Conservation (phyloP, 768 basidiomycete genomes). For the Leccinellum luteum region DNA sequence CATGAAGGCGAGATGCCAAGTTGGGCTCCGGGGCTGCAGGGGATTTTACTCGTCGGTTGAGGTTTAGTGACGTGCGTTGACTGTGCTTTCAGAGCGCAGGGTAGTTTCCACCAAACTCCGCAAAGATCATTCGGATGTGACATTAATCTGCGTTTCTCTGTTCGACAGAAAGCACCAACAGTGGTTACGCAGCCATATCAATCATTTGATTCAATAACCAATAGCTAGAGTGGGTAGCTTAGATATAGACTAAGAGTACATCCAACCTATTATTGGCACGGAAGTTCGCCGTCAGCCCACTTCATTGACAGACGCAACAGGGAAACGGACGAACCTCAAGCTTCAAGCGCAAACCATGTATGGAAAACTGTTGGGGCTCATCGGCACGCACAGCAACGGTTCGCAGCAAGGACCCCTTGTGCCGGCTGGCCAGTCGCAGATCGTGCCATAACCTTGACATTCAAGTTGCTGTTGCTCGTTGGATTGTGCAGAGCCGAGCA, state of each 20-base stretch:
- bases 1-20: not conserved
- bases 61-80: too few species aligned
- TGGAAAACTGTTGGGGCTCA: conserved; percentile 2
- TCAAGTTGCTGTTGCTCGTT: not conserved
- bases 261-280: not conserved
- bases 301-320: not conserved
- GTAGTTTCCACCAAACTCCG: not conserved
- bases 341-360: conserved; percentile 13
- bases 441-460: not conserved
- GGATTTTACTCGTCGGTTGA: not conserved
- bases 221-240: not conserved
- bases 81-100: not conserved
- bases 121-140: not conserved
- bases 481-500: not conserved
- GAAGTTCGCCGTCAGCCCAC: not conserved
- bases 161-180: not conserved
- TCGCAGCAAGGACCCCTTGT: conserved; percentile 12
- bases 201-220: not conserved
- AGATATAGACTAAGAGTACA: not conserved
- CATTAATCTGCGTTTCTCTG: not conserved
- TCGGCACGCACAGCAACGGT: conserved; percentile 8
- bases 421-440: not conserved
- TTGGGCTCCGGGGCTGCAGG: too few species aligned
- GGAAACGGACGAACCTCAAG: not conserved
- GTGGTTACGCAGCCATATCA: not conserved